Evolutionary conservation across 2,329 filamentous ascomycete genomes (phyloP).

Genomic region (Colletotrichum chrysophilum): DNA sequence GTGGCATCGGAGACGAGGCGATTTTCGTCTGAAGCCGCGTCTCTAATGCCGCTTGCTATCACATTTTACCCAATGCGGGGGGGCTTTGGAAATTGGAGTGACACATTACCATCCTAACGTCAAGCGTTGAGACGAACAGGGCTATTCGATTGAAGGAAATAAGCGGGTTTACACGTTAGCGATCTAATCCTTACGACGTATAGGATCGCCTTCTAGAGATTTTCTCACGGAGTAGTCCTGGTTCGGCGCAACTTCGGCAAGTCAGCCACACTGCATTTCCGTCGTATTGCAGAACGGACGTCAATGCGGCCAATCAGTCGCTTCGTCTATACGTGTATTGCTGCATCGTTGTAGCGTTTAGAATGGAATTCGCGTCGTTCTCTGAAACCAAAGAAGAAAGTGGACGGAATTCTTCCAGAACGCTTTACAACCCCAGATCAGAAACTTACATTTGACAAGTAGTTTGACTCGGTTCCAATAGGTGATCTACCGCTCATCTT

Average conservation of each 20-base stretch:
- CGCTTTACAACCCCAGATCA: too few relatives aligned
- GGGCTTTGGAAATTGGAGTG: not conserved
- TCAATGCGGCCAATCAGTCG: not conserved
- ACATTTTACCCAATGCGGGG: not conserved
- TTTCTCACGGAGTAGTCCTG: not conserved
- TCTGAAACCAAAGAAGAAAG: not conserved
- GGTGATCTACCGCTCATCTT: not conserved
- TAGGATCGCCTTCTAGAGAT: not conserved
- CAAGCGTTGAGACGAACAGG: not conserved
- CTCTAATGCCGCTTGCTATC: not conserved
- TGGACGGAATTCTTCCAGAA: not conserved
- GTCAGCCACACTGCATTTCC: not conserved
- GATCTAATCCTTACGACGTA: not conserved
- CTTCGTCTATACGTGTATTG: not conserved
- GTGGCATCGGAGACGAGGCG: not conserved
- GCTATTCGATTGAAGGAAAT: not conserved
- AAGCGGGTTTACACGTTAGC: not conserved
- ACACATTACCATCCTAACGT: not conserved
- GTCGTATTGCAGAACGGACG: not conserved
- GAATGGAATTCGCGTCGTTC: not conserved
- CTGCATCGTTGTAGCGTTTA: not conserved
- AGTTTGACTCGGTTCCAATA: not conserved
- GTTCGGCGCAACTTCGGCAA: not conserved
- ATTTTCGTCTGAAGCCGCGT: not conserved
- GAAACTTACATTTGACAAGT: not conserved